Base-by-base conservation (phyloP, 106 monocot species). In the Vanilla planifolia region DNA sequence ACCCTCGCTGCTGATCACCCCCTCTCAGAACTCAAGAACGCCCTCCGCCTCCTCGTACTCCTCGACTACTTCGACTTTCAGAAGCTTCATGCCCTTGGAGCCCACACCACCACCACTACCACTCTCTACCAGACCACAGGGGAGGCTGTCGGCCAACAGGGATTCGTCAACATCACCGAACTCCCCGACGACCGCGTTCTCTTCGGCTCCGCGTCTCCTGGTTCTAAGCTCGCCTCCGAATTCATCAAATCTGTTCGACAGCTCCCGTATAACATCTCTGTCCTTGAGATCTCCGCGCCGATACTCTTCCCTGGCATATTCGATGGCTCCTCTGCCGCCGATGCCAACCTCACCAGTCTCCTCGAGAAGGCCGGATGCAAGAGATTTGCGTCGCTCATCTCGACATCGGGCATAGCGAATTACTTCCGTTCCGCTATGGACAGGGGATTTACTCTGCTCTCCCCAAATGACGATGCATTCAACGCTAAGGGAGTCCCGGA, bases 111-210 rank as follows among this genome's bases (percentile, higher is more conserved):
- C 32, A 78, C 91, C 71, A 77, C 87, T 46, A 91, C 91, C 64
- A 91, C 96, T 6, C 81, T 98, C 57, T 83, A 76, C 71, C 96
- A 98, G 70, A 98, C 96, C 70, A 98, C 96, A 26, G 96, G 96
- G 43, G 68, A 84, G 62, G 87, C 75, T 48, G 58, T 71, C 17
- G 96, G 91, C 36, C 77, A 98, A 75, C 51, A 80, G 28, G 96
- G 96, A 10, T 87, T 88, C 84, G 87, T 98, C 77, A 98, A 98
- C 79, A 91, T 98, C 65, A 98, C 91, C 35, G 73, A 98, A 69
- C 55, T 78, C 27, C 84, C 71, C 53, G 96, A 87, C 71, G 96
- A 91, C 20, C 62, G 61, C 35, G 96, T 98, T 39, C 81, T 60
- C 39, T 91, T 98, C 64, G 84, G 79, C 44, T 78, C 91, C 35